Base-by-base conservation (phyloP, 495 filamentous ascomycete species). In the Lichina pygmaea region DNA sequence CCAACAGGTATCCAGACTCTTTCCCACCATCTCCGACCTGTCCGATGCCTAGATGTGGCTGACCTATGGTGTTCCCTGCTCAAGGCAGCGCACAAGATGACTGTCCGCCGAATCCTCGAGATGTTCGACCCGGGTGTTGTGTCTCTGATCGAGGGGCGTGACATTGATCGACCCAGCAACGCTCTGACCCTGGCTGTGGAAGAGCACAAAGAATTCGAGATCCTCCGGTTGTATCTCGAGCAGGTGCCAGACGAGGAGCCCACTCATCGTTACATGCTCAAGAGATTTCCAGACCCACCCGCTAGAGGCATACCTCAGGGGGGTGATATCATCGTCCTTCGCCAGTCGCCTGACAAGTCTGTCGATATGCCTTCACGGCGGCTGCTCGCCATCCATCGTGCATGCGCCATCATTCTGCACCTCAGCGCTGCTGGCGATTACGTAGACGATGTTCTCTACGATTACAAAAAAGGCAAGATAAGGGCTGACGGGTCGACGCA, bases 351-450 rank as follows among this genome's bases (percentile, higher is more conserved):
- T 6, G 46, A 51, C 31, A 48, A 36, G 39, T 57, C 54, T 7
- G 51, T 58, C 30, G 49, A 58, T 46, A 50, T 50, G 12, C 60
- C 55, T 15, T 51, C 48, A 44, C 41, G 34, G 51, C 48, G 52
- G 44, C 58, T 60, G 34, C 57, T 60, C n/a, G 45, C 39, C 32
- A 44, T 62, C 38, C 58, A 62, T 47, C 48, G 54, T 48, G 60
- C 57, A 17, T 58, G 58, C 45, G 50, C 53, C 13, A 48, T 42
- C 44, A 62, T 62, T 41, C 47, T 62, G 40, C 54, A 57, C 34
- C 50, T 61, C 24, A 57, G 57, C 32, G 60, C 51, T 44, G 58
- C 57, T 4, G 56, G 56, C 30, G 52, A 50, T 30, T 61, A 62
- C 51, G 57, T 61, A 41, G 55, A 60, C 16, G 47, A 44, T 31